These are phyloP conservation scores for Rhodotorula toruloides DNA, from an alignment of 768 basidiomycete species.

Conservation along the genomic window DNA sequence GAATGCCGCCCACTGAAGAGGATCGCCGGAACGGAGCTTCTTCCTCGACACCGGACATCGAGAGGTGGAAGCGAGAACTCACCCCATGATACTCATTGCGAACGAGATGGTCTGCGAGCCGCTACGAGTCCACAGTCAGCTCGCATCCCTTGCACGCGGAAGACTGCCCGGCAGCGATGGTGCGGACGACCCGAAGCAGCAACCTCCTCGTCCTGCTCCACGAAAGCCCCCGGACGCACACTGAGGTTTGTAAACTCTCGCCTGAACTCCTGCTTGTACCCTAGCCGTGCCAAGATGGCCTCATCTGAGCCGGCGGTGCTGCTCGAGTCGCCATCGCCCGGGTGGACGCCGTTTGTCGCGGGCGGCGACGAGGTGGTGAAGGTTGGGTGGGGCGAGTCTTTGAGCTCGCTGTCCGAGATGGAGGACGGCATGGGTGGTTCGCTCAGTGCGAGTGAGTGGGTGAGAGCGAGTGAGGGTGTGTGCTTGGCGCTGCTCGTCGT, in stretches of 20 bases:
- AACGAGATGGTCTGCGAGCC: conserved; percentile 44
- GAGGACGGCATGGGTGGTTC: too few species aligned
- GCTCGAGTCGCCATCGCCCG: neutral
- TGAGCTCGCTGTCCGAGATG: too few species aligned
- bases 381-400: too few species aligned
- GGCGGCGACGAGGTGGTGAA: neutral
- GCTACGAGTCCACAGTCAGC: neutral
- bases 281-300: conserved; percentile 25
- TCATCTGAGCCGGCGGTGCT: conserved; percentile 25
- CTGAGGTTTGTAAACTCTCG: conserved; percentile 78
- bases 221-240: too few species aligned
- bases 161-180: too few species aligned
- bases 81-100: conserved; percentile 43
- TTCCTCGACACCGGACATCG: neutral
- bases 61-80: conserved; percentile 3
- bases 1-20: neutral
- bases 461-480: too few species aligned
- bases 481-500: too few species aligned
- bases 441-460: too few species aligned
- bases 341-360: neutral
- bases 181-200: too few species aligned
- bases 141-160: neutral
- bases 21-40: too few species aligned
- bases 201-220: too few species aligned
- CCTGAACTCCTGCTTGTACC: conserved; percentile 54